A percentile compares a stretch with the other conserved stretches of the same genome.
phyloP scores from a whole-genome alignment of 1,284 basidiomycete genomes.

The Cryptococcus hybrid region DNA sequence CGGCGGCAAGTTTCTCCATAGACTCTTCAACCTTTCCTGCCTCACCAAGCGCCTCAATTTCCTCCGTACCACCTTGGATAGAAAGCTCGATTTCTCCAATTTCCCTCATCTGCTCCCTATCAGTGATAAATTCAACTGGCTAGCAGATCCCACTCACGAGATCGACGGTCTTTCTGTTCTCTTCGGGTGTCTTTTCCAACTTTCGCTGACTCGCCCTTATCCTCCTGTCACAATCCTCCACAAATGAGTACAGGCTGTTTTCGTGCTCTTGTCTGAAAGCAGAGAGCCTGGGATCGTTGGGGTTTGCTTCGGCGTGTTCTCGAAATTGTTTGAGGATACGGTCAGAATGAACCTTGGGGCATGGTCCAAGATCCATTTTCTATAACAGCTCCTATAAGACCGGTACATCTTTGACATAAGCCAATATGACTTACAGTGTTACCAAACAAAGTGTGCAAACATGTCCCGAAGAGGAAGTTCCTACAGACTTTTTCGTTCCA shows the following conservation, averaged over 20 bases:
- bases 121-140: not conserved
- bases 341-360: constrained; percentile 94
- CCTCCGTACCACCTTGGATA: constrained; percentile 96
- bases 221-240: constrained; percentile 96
- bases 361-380: constrained; percentile 99
- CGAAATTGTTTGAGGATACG: constrained; percentile 89
- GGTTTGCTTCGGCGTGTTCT: constrained; percentile 69
- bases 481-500: constrained; percentile 98
- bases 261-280: constrained; percentile 93
- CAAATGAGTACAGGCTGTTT: constrained; percentile 89
- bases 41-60: constrained; percentile 94
- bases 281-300: constrained; percentile 72
- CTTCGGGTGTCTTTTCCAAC: constrained; percentile 98
- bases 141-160: constrained; percentile 57
- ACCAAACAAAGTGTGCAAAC: constrained; percentile 95
- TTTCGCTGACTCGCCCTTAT: constrained; percentile 91
- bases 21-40: constrained; percentile 98
- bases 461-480: constrained; percentile 97
- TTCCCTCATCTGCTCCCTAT: constrained; percentile 83
- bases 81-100: constrained; percentile 99
- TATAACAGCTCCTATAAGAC: constrained; percentile 41
- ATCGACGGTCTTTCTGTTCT: constrained; percentile 98
- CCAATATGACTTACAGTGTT: constrained; percentile 72
- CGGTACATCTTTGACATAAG: too few species aligned
- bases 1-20: constrained; percentile 94